Evolutionary conservation across 2,329 filamentous ascomycete genomes (phyloP), one percentile per base, ranked within the genome.

Genomic region (Lasiodiplodia sp.): DNA sequence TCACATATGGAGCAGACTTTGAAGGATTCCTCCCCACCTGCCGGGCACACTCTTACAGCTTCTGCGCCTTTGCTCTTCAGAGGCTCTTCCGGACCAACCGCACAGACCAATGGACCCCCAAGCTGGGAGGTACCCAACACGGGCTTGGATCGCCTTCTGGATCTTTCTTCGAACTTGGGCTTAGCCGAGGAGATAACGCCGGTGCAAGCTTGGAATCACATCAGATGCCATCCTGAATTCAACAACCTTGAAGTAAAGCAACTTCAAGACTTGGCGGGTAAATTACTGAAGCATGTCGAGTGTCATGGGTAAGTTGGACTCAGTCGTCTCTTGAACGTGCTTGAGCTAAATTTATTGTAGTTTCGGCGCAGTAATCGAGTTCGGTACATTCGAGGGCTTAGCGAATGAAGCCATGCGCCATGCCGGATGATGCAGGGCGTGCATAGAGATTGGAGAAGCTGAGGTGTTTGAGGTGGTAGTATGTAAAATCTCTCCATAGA

Each of bases 191-290:
- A 79, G 40, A 64, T 80, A 2, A 81, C 79, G 2, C 79, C 79
- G 0, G 75, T 81, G 1, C 79, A 81, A 66, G 78, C 76, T 3
- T 79, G 78, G 79, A 73, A 77, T 53, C 69, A 73, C 25, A 73
- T 80, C 10, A 71, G 72, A 14, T 58, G 68, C 25, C 73, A 77
- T 68, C 69, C 71, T 2, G 71, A 71, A 10, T 75, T 79, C 63
- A 34, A 62, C 0, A 49, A 37, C 14, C 38, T 79, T 12, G 73
- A 73, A 5, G 51, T 73, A 0, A 62, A 65, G 2, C 57, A 51
- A 3, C 64, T 80, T 3, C 18, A 12, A 23, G n/a, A 38, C 10
- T 40, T 40, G 34, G 14, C 21, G n/a, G 14, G n/a, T 4, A 58
- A 10, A 8, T 40, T 58, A 44, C 34, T 58, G 5, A 37, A 23